Conservation (phyloP, 192 early-diverging fungal genomes). For the Podila verticillata region DNA sequence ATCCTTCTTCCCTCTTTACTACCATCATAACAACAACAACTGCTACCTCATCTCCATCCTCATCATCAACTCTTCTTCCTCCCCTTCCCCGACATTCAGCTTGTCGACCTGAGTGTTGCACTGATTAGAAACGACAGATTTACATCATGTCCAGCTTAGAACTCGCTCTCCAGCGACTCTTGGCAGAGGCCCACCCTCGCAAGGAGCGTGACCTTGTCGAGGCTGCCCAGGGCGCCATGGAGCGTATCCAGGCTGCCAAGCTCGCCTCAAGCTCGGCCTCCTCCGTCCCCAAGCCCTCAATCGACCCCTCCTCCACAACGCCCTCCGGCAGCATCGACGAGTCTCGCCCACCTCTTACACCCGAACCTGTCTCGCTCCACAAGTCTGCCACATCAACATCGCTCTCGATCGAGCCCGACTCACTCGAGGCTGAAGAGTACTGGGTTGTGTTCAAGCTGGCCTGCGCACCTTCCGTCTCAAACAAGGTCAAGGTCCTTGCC, state of each 20-base stretch:
- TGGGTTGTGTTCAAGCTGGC: conserved; percentile 55
- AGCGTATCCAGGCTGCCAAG: conserved; percentile 44
- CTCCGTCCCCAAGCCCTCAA: conserved; percentile 39
- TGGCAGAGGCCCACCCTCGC: conserved; percentile 53
- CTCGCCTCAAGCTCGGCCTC: conserved; percentile 19
- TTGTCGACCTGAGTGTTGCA: too few species aligned
- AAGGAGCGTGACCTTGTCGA: conserved; percentile 52
- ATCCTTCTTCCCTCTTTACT: neutral
- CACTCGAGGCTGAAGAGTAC: conserved; percentile 53
- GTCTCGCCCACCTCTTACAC: conserved; percentile 7
- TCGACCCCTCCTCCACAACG: conserved; percentile 1
- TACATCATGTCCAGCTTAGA: conserved; percentile 54
- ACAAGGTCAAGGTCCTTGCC: conserved; percentile 49
- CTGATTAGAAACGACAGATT: neutral
- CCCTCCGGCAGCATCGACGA: conserved; percentile 13
- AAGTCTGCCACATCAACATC: conserved; percentile 25
- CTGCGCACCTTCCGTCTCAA: conserved; percentile 45
- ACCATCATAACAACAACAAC: neutral
- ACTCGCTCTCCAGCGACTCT: conserved; percentile 57
- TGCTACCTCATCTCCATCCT: neutral
- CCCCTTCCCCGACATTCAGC: neutral
- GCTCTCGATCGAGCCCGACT: conserved; percentile 46
- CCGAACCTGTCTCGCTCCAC: conserved; percentile 14
- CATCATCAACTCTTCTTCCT: neutral
- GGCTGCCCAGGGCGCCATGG: conserved; percentile 44